Conservation (phyloP, 148 eudicot genomes). For the Rhododendron griersonianum region DNA sequence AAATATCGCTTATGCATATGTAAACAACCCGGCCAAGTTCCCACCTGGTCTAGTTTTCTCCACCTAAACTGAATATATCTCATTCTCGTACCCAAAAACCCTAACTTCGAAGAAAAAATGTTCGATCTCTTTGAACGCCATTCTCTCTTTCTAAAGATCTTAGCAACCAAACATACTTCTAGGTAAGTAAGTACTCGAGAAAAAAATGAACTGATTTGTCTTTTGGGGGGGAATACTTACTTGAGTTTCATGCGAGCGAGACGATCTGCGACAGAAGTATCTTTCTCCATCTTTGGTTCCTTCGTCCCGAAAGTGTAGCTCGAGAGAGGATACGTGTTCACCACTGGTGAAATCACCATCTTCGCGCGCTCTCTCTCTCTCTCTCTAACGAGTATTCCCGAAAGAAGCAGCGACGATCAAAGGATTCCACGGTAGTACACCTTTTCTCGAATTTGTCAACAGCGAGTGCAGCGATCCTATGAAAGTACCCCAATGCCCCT, state of each 20-base stretch:
- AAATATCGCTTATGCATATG: neutral
- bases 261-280: constrained; percentile 85
- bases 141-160: neutral
- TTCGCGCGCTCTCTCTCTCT: neutral
- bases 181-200: neutral
- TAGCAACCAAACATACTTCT: neutral
- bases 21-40: neutral
- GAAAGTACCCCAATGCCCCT: neutral
- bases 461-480: neutral
- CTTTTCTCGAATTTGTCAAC: neutral
- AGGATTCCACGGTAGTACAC: too few species aligned
- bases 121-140: neutral
- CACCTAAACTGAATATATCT: neutral
- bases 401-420: neutral
- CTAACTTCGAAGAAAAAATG: neutral
- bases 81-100: neutral
- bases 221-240: constrained; percentile 21
- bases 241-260: constrained; percentile 93
- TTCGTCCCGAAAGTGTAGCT: constrained; percentile 86
- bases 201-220: neutral
- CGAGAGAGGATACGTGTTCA: constrained; percentile 66
- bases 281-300: constrained; percentile 87
- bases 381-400: neutral
- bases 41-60: neutral
- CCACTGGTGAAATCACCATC: constrained; percentile 53